Evolutionary conservation across 257 asterid species (phyloP).

Genomic region (Haberlea rhodopensis): DNA sequence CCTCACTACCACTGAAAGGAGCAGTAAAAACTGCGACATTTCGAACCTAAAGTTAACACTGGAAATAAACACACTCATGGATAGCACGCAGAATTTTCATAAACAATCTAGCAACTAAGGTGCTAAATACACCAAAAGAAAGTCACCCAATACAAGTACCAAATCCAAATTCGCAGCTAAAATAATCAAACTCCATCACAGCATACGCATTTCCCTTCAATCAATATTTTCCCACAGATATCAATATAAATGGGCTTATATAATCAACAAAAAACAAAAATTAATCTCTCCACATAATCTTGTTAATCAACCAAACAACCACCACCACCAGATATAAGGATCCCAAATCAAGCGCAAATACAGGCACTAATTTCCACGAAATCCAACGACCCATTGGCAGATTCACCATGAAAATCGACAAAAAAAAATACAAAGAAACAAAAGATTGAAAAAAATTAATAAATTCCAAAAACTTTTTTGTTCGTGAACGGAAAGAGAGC

Average conservation of each 20-base stretch:
- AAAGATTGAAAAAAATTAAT: background rate
- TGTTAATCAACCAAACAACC: background rate
- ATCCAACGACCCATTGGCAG: slow-evolving; percentile 15
- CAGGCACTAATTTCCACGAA: slow-evolving; percentile 7
- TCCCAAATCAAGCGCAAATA: slow-evolving; percentile 9
- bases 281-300: background rate
- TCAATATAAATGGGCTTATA: background rate
- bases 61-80: background rate
- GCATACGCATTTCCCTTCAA: background rate
- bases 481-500: background rate
- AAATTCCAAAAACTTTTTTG: no score
- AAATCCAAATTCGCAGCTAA: background rate
- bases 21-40: background rate
- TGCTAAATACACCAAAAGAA: background rate
- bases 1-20: background rate
- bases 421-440: background rate
- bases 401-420: slow-evolving; percentile 15
- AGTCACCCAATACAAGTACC: background rate
- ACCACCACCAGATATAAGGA: background rate
- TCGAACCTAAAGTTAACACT: background rate
- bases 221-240: background rate
- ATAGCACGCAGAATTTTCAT: background rate
- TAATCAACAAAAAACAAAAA: background rate
- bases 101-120: background rate
- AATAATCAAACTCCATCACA: background rate